Evolutionary conservation across 2,329 filamentous ascomycete genomes (phyloP).

Genomic region (Aspergillus fumigatus): DNA sequence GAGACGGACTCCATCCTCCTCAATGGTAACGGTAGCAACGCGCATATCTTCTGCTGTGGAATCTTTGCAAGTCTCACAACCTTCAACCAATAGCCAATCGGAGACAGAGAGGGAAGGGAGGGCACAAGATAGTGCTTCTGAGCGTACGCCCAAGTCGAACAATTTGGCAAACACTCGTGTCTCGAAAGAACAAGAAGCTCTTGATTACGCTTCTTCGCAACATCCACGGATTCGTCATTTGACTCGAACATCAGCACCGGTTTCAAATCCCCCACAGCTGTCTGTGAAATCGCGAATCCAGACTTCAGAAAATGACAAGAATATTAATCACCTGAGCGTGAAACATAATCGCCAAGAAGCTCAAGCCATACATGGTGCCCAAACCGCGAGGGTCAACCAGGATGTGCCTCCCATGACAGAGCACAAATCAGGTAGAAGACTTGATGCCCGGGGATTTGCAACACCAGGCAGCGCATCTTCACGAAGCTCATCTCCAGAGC

Average conservation of each 20-base stretch:
- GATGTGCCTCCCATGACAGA: background rate
- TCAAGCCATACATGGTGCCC: background rate
- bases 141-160: background rate
- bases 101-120: background rate
- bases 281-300: background rate
- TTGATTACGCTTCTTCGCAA: background rate
- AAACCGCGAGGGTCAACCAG: background rate
- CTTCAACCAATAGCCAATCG: background rate
- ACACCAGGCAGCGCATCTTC: constrained; percentile 13
- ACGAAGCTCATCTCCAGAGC: constrained; percentile 12
- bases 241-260: background rate
- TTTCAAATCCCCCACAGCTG: background rate
- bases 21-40: background rate
- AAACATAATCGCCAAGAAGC: background rate
- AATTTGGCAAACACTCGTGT: background rate
- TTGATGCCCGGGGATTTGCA: background rate
- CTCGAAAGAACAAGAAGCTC: background rate
- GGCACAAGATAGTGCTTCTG: background rate
- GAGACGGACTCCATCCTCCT: background rate
- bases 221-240: background rate
- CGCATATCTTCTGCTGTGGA: background rate
- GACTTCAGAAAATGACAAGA: background rate
- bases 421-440: background rate
- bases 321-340: background rate
- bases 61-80: background rate